Evolutionary conservation across 352 stramenopile species (phyloP).

Genomic region (Pythium aristosporum): DNA sequence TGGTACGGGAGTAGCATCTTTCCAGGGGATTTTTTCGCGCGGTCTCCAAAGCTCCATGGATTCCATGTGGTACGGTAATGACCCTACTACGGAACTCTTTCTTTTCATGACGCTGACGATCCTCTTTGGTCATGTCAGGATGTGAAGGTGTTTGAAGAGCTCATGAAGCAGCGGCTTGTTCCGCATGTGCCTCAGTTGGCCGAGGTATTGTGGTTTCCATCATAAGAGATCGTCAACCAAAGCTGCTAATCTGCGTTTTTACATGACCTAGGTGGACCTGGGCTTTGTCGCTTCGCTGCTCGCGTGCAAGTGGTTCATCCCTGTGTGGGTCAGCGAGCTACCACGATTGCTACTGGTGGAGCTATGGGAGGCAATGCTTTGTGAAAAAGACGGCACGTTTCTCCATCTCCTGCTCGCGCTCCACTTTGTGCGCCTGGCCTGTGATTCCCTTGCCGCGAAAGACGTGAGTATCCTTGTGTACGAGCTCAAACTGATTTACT

Average conservation of each 20-base stretch:
- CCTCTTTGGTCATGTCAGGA: slow-evolving; percentile 31
- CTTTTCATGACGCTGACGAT: background rate
- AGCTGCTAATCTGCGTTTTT: too few species aligned
- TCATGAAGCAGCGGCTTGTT: slow-evolving; percentile 54
- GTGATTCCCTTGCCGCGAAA: slow-evolving; percentile 26
- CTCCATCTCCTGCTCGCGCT: slow-evolving; percentile 62
- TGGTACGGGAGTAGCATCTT: slow-evolving; percentile 44
- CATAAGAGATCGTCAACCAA: too few species aligned
- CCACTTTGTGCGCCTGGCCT: slow-evolving; percentile 50
- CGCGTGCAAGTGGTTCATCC: slow-evolving; percentile 79
- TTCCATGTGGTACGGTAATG: slow-evolving; percentile 58
- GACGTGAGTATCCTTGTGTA: slow-evolving; percentile 14
- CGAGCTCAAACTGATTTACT: background rate
- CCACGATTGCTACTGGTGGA: slow-evolving; percentile 42
- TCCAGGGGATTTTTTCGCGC: slow-evolving; percentile 71
- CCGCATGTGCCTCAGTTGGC: slow-evolving; percentile 47
- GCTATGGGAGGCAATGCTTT: slow-evolving; percentile 67
- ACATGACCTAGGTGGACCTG: slow-evolving; percentile 41
- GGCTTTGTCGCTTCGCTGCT: slow-evolving; percentile 58
- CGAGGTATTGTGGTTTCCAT: slow-evolving; percentile 26
- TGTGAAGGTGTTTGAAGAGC: slow-evolving; percentile 54
- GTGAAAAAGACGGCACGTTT: slow-evolving; percentile 46
- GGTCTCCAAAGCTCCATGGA: slow-evolving; percentile 61
- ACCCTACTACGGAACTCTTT: background rate
- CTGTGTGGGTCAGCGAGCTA: slow-evolving; percentile 65